A percentile compares a stretch with the other conserved stretches of the same genome.
Conservation (phyloP, 257 asterid genomes). For the Penstemon barbatus region DNA sequence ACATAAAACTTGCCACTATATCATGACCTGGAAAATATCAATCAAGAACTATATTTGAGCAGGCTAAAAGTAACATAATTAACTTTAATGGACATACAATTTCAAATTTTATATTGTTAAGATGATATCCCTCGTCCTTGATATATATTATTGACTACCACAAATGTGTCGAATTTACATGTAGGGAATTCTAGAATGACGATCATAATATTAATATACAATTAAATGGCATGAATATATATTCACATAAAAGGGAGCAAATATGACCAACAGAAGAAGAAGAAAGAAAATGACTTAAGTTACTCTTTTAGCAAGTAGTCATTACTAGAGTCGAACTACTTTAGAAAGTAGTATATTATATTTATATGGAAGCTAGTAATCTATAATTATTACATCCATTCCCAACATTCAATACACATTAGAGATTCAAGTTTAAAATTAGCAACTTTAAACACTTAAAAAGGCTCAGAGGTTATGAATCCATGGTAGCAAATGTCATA, state of each 20-base stretch:
- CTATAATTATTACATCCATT: slow-evolving; percentile 4
- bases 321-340: not conserved
- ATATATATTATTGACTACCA: not conserved
- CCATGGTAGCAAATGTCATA: not conserved
- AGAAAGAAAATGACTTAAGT: not conserved
- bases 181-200: not conserved
- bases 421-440: not conserved
- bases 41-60: slow-evolving; percentile 21
- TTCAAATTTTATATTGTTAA: too few relatives aligned
- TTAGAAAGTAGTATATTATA: not conserved
- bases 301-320: not conserved
- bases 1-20: slow-evolving; percentile 81
- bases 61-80: not conserved
- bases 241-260: too few relatives aligned
- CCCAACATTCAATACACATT: not conserved
- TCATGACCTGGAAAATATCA: slow-evolving; percentile 65
- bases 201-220: too few relatives aligned
- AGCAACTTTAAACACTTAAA: not conserved
- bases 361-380: not conserved
- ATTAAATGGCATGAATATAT: too few relatives aligned
- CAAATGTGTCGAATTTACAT: not conserved
- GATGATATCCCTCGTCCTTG: not conserved
- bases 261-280: not conserved
- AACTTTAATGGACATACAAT: too few relatives aligned
- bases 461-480: not conserved